These are phyloP conservation scores for Trifolium subterraneum DNA, from an alignment of 306 rosid species.

Conservation along the genomic window DNA sequence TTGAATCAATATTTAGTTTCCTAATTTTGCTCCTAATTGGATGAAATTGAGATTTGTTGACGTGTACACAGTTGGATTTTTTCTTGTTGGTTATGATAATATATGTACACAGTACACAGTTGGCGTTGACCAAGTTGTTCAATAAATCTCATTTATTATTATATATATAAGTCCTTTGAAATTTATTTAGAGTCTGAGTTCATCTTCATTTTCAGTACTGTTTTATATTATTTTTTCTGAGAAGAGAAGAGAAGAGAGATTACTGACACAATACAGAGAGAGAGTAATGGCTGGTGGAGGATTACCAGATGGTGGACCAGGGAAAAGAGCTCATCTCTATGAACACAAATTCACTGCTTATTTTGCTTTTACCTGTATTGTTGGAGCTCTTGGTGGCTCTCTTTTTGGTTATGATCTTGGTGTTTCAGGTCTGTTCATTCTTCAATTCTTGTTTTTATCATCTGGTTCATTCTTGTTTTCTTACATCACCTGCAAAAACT, in stretches of 20 bases:
- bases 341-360: slow-evolving; percentile 69
- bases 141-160: background rate
- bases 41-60: slow-evolving; percentile 1
- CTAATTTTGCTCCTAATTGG: background rate
- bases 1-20: background rate
- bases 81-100: no score
- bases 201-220: background rate
- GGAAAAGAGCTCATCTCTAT: slow-evolving; percentile 80
- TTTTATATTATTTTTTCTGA: background rate
- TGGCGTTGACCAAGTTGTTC: background rate
- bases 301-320: slow-evolving; percentile 42
- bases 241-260: background rate
- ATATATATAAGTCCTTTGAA: background rate
- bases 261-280: background rate
- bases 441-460: background rate
- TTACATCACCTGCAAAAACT: no score
- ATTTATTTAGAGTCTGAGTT: background rate
- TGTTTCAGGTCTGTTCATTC: slow-evolving; percentile 69
- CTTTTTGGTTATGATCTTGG: slow-evolving; percentile 97
- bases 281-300: slow-evolving; percentile 52
- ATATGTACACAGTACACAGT: background rate
- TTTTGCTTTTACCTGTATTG: slow-evolving; percentile 68
- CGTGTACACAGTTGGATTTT: background rate
- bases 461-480: no score
- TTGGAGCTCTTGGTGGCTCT: slow-evolving; percentile 95